phyloP scores from a whole-genome alignment of 805 yeast genomes.

The Candida gorgasii region DNA sequence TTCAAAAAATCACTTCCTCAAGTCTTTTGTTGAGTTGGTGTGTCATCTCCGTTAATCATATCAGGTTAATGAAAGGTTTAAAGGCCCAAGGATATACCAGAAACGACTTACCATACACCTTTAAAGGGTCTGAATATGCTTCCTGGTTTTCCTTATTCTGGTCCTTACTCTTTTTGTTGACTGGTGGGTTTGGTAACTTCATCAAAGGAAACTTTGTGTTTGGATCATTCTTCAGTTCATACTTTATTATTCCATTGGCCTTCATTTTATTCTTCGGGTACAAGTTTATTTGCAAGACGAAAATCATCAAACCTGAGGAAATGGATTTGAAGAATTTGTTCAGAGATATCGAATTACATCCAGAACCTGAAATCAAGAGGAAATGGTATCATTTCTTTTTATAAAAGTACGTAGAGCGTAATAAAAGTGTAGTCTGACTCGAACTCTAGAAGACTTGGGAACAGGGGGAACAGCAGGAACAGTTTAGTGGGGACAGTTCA shows the following conservation, averaged over 20 bases:
- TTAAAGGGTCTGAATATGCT: constrained; percentile 30
- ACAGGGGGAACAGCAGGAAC: too few species aligned
- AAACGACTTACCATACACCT: constrained; percentile 24
- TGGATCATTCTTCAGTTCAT: constrained; percentile 68
- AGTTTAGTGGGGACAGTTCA: too few species aligned
- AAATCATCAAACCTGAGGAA: constrained; percentile 35
- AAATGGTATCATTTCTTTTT: constrained; percentile 2
- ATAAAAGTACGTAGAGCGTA: background rate
- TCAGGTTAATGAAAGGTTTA: constrained; percentile 51
- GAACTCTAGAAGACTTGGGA: too few species aligned
- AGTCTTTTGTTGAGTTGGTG: constrained; percentile 65
- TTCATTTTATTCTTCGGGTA: constrained; percentile 58
- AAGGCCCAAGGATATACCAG: constrained; percentile 20
- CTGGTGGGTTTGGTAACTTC: constrained; percentile 73
- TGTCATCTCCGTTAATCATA: constrained; percentile 56
- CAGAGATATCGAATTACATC: constrained; percentile 25
- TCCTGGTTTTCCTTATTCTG: constrained; percentile 34
- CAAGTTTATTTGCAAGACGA: constrained; percentile 38
- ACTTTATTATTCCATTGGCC: constrained; percentile 63
- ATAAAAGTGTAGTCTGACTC: too few species aligned
- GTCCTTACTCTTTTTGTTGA: constrained; percentile 44
- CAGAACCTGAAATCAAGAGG: constrained; percentile 22
- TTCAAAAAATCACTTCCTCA: constrained; percentile 67
- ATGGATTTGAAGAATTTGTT: constrained; percentile 29
- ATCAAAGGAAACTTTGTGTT: constrained; percentile 51